These are phyloP conservation scores for Fusarium gaditjirri DNA, from an alignment of 2,329 filamentous ascomycete genomes.

Conservation along the genomic window DNA sequence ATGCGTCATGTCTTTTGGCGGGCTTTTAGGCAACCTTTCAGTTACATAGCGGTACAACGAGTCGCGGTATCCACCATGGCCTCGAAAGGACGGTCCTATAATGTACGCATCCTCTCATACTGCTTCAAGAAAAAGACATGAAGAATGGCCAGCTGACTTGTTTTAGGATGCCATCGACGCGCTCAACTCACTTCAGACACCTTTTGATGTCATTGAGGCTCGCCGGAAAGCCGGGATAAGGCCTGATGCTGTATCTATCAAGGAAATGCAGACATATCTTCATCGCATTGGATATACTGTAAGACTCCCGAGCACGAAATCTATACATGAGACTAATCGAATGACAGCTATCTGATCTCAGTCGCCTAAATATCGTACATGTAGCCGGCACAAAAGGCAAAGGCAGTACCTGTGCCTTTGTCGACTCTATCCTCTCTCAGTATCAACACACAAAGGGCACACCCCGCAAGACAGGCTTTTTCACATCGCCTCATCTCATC, in stretches of 20 bases:
- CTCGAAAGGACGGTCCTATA: conserved; percentile 48
- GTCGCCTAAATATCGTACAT: conserved; percentile 74
- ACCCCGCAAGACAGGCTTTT: conserved; percentile 67
- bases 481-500: conserved; percentile 76
- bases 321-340: background rate
- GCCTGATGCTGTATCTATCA: conserved; percentile 75
- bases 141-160: conserved; percentile 13
- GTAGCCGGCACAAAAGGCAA: conserved; percentile 83
- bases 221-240: conserved; percentile 78
- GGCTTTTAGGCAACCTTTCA: conserved; percentile 36
- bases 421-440: conserved; percentile 68
- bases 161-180: conserved; percentile 82
- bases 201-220: conserved; percentile 82
- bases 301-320: conserved; percentile 17
- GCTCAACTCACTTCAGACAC: conserved; percentile 91
- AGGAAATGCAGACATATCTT: conserved; percentile 84
- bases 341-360: conserved; percentile 58
- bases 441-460: conserved; percentile 53
- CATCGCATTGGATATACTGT: conserved; percentile 79
- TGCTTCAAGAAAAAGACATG: background rate
- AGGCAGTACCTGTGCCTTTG: conserved; percentile 76
- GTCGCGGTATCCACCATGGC: conserved; percentile 43
- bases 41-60: conserved; percentile 28
- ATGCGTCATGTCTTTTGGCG: conserved; percentile 50
- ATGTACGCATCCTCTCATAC: conserved; percentile 39